phyloP scores from a whole-genome alignment of 108 stramenopile species.

The Halocafeteria seosinensis region DNA sequence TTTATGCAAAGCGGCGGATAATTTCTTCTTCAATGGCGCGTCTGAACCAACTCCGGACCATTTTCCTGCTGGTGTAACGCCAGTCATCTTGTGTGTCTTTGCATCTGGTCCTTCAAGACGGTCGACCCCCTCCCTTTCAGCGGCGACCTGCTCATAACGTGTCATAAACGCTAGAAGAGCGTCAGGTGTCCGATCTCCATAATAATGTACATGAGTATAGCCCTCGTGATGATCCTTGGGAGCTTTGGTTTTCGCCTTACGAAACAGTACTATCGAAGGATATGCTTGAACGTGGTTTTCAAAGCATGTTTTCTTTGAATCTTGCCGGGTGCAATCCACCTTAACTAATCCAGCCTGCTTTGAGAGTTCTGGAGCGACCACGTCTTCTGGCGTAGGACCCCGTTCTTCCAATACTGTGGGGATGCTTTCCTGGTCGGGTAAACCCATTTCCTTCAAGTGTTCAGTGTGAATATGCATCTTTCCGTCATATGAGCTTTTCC shows the following conservation, averaged over 20 bases:
- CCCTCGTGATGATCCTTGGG: no score
- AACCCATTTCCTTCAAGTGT: background rate
- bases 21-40: background rate
- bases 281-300: constrained; percentile 62
- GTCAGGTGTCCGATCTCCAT: constrained; percentile 65
- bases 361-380: background rate
- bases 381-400: background rate
- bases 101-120: background rate
- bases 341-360: background rate
- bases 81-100: background rate
- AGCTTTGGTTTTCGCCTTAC: constrained; percentile 28
- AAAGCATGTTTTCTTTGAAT: constrained; percentile 44
- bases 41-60: no score
- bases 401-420: background rate
- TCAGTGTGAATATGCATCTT: background rate
- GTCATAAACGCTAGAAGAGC: constrained; percentile 51
- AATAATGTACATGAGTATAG: constrained; percentile 42
- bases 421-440: background rate
- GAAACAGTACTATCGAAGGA: constrained; percentile 70
- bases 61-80: no score
- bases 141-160: constrained; percentile 9
- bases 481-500: background rate
- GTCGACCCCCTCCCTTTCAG: background rate
- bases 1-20: background rate
- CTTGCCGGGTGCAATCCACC: constrained; percentile 68